phyloP scores from a whole-genome alignment of 2,329 filamentous ascomycete species.

The Berkeleyomyces rouxiae region DNA sequence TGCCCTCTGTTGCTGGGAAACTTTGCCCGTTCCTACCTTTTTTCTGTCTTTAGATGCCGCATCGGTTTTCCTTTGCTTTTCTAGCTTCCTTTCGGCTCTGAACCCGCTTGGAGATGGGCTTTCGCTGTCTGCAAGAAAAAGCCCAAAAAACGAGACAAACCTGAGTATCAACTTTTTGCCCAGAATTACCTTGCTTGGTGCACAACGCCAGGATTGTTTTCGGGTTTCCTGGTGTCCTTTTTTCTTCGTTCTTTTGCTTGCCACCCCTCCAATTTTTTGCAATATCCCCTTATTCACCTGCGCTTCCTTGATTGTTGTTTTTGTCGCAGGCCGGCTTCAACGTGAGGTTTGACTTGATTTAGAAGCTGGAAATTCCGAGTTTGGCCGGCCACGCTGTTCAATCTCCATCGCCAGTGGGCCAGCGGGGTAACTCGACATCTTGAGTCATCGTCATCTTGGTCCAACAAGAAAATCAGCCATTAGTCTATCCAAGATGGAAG shows the following conservation, averaged over 20 bases:
- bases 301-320: not conserved
- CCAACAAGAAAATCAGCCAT: not conserved
- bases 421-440: not conserved
- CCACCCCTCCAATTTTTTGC: not conserved
- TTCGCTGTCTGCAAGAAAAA: not conserved
- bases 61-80: not conserved
- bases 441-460: not conserved
- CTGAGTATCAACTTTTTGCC: not conserved
- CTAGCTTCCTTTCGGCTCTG: not conserved
- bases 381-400: not conserved
- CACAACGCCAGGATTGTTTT: not conserved
- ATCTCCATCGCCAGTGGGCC: not conserved
- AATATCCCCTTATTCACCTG: not conserved
- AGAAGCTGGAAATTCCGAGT: not conserved
- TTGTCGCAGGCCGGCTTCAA: not conserved
- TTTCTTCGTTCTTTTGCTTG: not conserved
- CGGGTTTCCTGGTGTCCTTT: not conserved
- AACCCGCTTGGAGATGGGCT: not conserved
- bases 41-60: not conserved
- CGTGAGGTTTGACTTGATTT: not conserved
- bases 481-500: conserved; percentile 7
- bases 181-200: not conserved
- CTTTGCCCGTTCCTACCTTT: not conserved
- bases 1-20: not conserved
- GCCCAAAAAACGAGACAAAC: not conserved